Evolutionary conservation across 768 basidiomycete genomes (phyloP).

Genomic region (Trametes villosa): DNA sequence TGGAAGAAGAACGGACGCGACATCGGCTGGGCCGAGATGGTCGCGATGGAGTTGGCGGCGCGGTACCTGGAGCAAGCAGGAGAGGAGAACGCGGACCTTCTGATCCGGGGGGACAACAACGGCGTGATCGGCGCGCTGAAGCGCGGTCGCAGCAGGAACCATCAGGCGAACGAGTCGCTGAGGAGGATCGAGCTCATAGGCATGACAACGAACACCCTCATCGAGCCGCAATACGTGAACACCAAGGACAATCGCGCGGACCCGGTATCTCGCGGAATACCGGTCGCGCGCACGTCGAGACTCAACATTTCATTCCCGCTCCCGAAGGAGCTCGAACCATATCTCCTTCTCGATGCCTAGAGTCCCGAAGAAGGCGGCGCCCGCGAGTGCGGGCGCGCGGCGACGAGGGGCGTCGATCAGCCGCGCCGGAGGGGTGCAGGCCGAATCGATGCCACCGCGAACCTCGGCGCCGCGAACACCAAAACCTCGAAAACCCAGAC

Average conservation of each 20-base stretch:
- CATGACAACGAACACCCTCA: neutral
- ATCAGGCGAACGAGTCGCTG: conserved; percentile 1
- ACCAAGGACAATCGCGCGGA: neutral
- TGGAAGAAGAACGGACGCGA: no score
- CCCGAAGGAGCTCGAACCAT: neutral
- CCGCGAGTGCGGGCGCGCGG: neutral
- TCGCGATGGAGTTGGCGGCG: neutral
- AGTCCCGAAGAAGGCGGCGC: neutral
- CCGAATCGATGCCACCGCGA: no score
- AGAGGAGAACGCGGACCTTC: neutral
- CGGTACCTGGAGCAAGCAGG: neutral
- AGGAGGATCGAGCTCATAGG: neutral
- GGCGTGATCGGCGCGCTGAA: neutral
- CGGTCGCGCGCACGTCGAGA: neutral
- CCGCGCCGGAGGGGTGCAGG: no score
- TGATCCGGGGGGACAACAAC: neutral
- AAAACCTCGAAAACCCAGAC: no score
- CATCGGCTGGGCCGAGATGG: neutral
- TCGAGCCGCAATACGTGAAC: neutral
- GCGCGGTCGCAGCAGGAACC: neutral
- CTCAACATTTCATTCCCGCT: neutral
- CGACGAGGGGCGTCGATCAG: no score
- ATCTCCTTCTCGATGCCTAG: neutral
- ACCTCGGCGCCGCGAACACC: no score
- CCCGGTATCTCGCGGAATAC: neutral